Base-by-base conservation (phyloP, 305 asterid species). In the Solanum hybrid region DNA sequence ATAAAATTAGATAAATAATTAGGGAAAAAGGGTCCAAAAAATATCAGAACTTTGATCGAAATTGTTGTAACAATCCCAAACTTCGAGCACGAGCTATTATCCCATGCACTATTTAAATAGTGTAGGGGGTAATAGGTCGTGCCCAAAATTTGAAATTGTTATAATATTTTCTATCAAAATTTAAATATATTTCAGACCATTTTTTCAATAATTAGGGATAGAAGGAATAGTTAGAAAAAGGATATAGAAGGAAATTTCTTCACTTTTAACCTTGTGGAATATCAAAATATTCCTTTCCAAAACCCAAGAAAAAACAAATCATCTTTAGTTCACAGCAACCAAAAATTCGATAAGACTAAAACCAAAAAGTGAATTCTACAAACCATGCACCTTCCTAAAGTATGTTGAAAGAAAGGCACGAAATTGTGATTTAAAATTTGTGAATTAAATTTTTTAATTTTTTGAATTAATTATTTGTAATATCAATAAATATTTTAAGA, bases 131-230 rank as follows among this genome's bases (percentile, higher is more conserved):
- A 51, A 51, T 51, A 51, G 8, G 1, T 15, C 22, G 1, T 15
- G 0, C 8, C 3, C 22, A 51, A 51, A 51, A 5, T 51, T 51
- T 51, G 9, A 51, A 2, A 45, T 6, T 51, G 1, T 51, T 51
- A 51, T 0, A 1, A 0, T 51, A 15, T 5, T 15, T 15, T 5
- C 0, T 0, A 51, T 51, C 0, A 14, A 51, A 51, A 2, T 51
- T 51, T 2, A 51, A 51, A 51, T 51, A 51, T 51, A 51, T 51
- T 51, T 51, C 22, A 1, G 1, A 15, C 1, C 7, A 0, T 51
- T 15, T 51, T 51, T 0, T 51, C 8, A 6, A 51, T 5, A 14
- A 42, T 13, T 42, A 42, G 2, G 2, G 2, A 13, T 42, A 4
- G 6, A 40, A 51, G n/a, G n/a, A 51, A 15, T 51, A 12, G 5